These are phyloP conservation scores for Phialophora expanda DNA, from an alignment of 2,329 filamentous ascomycete genomes.

Conservation along the genomic window DNA sequence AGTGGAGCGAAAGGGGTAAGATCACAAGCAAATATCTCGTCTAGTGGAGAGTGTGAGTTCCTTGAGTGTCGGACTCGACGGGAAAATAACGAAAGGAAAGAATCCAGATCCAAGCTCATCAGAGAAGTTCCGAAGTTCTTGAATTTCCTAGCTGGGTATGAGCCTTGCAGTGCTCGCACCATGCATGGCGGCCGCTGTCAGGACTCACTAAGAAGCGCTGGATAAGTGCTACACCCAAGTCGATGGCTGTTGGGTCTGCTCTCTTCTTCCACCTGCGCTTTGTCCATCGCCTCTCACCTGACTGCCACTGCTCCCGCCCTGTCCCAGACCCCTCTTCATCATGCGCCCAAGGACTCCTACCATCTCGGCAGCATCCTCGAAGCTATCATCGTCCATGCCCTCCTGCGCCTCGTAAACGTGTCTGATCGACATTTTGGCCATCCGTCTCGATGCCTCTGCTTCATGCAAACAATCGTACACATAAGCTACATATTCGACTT, in stretches of 20 bases:
- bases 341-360: conserved; percentile 86
- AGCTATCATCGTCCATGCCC: conserved; percentile 94
- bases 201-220: not conserved
- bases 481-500: conserved; percentile 91
- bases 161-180: not conserved
- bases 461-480: conserved; percentile 92
- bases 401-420: conserved; percentile 91
- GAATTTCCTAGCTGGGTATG: not conserved
- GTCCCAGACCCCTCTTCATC: conserved; percentile 73
- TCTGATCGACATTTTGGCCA: conserved; percentile 82
- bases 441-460: conserved; percentile 70
- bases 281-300: conserved; percentile 23
- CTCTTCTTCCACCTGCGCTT: conserved; percentile 10
- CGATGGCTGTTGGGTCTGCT: conserved; percentile 26
- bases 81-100: not conserved
- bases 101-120: not conserved
- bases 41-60: not conserved
- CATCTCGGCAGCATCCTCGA: conserved; percentile 85
- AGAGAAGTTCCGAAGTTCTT: not conserved
- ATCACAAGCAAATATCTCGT: too few species aligned
- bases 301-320: conserved; percentile 31
- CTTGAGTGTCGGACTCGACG: not conserved
- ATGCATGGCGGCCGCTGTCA: not conserved
- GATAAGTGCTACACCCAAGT: conserved; percentile 28
- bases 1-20: too few species aligned